Percentiles rank a stretch among this genome's conserved stretches.
Evolutionary conservation across 2,329 filamentous ascomycete genomes (phyloP).

Genomic region (Gliomastix tumulicola): DNA sequence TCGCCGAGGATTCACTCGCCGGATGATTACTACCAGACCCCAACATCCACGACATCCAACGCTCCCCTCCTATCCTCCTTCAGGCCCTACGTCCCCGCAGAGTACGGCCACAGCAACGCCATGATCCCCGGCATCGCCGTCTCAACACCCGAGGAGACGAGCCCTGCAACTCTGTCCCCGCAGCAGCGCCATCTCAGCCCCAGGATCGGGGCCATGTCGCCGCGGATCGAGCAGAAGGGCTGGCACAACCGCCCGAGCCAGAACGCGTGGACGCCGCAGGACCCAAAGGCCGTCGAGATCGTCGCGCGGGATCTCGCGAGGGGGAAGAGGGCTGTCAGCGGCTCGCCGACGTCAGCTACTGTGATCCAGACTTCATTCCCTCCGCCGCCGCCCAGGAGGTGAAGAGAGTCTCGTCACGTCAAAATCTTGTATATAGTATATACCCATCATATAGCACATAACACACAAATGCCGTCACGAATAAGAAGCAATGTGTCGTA

Average conservation of each 20-base stretch:
- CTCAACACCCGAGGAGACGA: slow-evolving; percentile 4
- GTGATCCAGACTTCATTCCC: slow-evolving; percentile 27
- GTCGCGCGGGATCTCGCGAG: no score
- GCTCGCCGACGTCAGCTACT: not conserved
- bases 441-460: no score
- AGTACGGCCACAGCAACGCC: slow-evolving; percentile 13
- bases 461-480: no score
- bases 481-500: no score
- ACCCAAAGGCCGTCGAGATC: no score
- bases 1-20: not conserved
- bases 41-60: slow-evolving; percentile 22
- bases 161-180: no score
- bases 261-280: no score
- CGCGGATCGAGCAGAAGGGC: not conserved
- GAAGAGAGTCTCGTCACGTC: no score
- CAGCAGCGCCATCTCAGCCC: no score
- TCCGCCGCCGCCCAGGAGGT: slow-evolving; percentile 25
- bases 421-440: no score
- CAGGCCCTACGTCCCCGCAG: slow-evolving; percentile 17
- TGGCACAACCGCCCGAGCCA: not conserved
- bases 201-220: no score
- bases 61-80: slow-evolving; percentile 21
- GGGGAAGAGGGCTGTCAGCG: no score
- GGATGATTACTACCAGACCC: slow-evolving; percentile 15
- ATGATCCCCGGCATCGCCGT: slow-evolving; percentile 13